These are phyloP conservation scores for Phytophthora cactorum DNA, from an alignment of 352 stramenopile genomes.

Conservation along the genomic window DNA sequence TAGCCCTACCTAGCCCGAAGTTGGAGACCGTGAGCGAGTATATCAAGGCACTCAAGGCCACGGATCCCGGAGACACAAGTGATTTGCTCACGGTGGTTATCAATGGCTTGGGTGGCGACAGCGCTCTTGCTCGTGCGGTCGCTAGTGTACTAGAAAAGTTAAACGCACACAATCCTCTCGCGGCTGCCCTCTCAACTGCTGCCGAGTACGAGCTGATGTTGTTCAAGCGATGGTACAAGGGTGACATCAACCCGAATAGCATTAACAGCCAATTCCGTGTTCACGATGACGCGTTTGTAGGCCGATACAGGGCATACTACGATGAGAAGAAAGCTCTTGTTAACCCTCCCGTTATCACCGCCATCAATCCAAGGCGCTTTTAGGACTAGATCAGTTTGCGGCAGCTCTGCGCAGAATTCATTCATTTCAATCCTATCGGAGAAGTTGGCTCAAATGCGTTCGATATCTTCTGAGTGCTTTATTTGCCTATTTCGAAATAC, in stretches of 20 bases:
- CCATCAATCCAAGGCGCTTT: too few species aligned
- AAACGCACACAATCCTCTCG: too few species aligned
- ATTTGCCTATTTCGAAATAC: too few species aligned
- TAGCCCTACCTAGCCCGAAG: not conserved
- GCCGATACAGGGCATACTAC: not conserved
- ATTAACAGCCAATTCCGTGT: not conserved
- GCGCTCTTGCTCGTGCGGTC: not conserved
- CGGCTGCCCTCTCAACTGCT: not conserved
- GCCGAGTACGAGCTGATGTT: not conserved
- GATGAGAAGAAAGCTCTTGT: not conserved
- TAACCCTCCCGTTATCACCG: too few species aligned
- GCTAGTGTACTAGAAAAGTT: not conserved
- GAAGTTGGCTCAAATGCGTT: too few species aligned
- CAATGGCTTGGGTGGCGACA: not conserved
- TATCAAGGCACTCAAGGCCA: not conserved
- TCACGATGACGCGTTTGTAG: not conserved
- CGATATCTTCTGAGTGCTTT: too few species aligned
- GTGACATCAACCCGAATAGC: not conserved
- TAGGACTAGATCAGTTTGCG: too few species aligned
- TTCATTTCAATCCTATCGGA: too few species aligned
- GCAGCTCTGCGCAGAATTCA: too few species aligned
- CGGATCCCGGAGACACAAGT: not conserved
- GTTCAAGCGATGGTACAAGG: not conserved
- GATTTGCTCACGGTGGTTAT: not conserved
- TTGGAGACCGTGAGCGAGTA: not conserved